Conservation (phyloP, 192 early-diverging fungal genomes). For the Physocladia obscura region DNA sequence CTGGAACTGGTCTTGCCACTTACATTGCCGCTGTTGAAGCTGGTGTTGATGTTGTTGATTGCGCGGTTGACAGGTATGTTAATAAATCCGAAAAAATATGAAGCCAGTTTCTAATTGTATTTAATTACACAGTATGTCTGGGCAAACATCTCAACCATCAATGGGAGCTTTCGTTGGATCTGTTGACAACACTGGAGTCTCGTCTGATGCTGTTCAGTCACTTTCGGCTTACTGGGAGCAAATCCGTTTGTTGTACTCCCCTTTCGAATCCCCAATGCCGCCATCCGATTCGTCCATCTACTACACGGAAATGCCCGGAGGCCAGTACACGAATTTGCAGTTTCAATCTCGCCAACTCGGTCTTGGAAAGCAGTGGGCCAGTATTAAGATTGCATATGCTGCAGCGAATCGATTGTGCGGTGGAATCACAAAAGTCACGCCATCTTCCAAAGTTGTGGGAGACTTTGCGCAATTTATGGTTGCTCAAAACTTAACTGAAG, state of each 20-base stretch:
- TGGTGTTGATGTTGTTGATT: constrained; percentile 88
- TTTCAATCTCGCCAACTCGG: constrained; percentile 96
- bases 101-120: background rate
- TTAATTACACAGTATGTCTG: constrained; percentile 69
- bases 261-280: constrained; percentile 92
- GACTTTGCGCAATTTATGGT: constrained; percentile 99
- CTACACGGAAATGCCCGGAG: constrained; percentile 94
- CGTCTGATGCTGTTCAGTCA: constrained; percentile 72
- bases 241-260: constrained; percentile 89
- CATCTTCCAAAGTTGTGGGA: constrained; percentile 96
- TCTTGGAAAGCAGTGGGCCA: constrained; percentile 84
- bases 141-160: constrained; percentile 92
- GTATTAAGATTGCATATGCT: constrained; percentile 87
- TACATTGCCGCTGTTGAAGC: constrained; percentile 90
- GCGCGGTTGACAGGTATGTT: constrained; percentile 75
- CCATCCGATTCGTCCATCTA: constrained; percentile 89
- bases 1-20: constrained; percentile 94
- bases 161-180: constrained; percentile 93
- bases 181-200: constrained; percentile 86
- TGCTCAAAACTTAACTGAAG: constrained; percentile 72
- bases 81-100: background rate
- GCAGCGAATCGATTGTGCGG: constrained; percentile 91
- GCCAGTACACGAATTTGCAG: constrained; percentile 97
- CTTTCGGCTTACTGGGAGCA: constrained; percentile 98
- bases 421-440: constrained; percentile 97